A percentile compares a stretch with the other conserved stretches of the same genome.
These are phyloP conservation scores for Talaromyces stipitatus DNA, from an alignment of 495 filamentous ascomycete genomes.

Conservation along the genomic window DNA sequence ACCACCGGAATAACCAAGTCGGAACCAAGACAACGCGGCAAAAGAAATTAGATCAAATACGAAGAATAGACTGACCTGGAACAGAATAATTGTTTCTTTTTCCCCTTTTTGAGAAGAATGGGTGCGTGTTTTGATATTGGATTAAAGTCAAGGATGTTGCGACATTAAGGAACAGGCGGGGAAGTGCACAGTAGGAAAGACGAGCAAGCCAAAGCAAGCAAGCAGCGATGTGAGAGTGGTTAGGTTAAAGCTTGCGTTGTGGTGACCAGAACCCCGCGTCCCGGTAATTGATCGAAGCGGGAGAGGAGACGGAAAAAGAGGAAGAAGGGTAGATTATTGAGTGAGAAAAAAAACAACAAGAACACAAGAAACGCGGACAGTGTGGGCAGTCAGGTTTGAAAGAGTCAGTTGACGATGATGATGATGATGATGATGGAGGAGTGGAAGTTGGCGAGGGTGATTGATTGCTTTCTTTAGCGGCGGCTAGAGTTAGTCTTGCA, in stretches of 20 bases:
- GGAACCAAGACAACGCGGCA: background rate
- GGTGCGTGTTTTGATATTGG: background rate
- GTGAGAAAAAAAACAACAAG: background rate
- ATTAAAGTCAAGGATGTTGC: background rate
- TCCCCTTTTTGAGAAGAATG: no score
- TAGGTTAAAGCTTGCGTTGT: conserved; percentile 3
- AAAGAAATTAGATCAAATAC: background rate
- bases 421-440: background rate
- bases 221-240: background rate
- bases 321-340: background rate
- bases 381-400: background rate
- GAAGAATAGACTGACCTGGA: background rate
- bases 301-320: no score
- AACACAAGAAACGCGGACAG: background rate
- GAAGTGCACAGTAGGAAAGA: conserved; percentile 1
- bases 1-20: background rate
- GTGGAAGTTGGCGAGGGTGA: background rate
- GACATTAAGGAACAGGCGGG: conserved; percentile 4
- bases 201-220: conserved; percentile 1
- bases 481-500: background rate
- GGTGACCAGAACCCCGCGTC: background rate
- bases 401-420: background rate
- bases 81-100: background rate
- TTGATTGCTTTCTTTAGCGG: background rate
- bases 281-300: background rate